A percentile compares a stretch with the other conserved stretches of the same genome.
Evolutionary conservation across 73 alveolate species (phyloP).

Genomic region (Paramecium tetraurelia): DNA sequence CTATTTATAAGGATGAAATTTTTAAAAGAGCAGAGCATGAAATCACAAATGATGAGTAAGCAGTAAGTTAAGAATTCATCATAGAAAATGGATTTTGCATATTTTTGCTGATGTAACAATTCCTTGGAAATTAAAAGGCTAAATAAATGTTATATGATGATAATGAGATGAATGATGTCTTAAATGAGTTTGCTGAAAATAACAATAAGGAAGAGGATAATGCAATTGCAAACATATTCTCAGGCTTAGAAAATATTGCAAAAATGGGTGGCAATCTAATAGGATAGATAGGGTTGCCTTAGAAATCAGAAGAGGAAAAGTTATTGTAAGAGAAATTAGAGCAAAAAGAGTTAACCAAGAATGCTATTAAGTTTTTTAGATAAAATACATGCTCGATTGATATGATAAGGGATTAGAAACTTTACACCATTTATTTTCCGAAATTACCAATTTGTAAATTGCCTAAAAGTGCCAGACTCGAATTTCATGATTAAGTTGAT

Average conservation of each 20-base stretch:
- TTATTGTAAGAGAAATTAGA: slow-evolving; percentile 15
- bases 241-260: slow-evolving; percentile 45
- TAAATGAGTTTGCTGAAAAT: slow-evolving; percentile 39
- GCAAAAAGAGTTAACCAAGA: neutral
- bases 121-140: slow-evolving; percentile 50
- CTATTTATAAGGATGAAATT: slow-evolving; percentile 14
- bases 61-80: slow-evolving; percentile 46
- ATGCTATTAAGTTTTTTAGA: slow-evolving; percentile 62
- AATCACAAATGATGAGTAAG: neutral
- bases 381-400: slow-evolving; percentile 59
- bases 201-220: neutral
- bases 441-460: slow-evolving; percentile 53
- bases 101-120: slow-evolving; percentile 39
- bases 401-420: slow-evolving; percentile 34
- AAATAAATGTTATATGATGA: slow-evolving; percentile 63
- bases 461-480: slow-evolving; percentile 53
- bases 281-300: neutral
- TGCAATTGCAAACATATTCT: slow-evolving; percentile 21
- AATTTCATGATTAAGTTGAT: slow-evolving; percentile 84
- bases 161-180: slow-evolving; percentile 53
- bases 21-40: slow-evolving; percentile 22
- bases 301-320: slow-evolving; percentile 51
- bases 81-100: slow-evolving; percentile 66
- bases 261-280: slow-evolving; percentile 34
- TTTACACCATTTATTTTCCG: slow-evolving; percentile 44